A percentile compares a stretch with the other conserved stretches of the same genome.
Evolutionary conservation across 2,329 filamentous ascomycete genomes (phyloP).

Genomic region (Diplocarpon rosae): DNA sequence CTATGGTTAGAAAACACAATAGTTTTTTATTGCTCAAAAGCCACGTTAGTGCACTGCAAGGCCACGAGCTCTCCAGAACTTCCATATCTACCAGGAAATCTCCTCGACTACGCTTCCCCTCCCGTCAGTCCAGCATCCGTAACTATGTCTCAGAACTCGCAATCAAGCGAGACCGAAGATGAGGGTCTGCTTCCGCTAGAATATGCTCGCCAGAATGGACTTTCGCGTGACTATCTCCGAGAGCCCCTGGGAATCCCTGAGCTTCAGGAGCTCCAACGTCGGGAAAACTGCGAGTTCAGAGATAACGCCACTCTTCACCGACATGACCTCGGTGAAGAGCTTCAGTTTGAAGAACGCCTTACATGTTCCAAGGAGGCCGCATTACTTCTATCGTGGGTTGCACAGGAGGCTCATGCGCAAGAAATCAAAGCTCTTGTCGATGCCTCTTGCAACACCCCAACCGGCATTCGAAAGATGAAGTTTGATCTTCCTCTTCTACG

Average conservation of each 20-base stretch:
- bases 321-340: conserved; percentile 4
- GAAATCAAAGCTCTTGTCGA: conserved; percentile 7
- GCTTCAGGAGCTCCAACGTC: conserved; percentile 10
- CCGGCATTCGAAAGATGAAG: conserved; percentile 6
- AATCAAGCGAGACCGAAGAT: conserved; percentile 9
- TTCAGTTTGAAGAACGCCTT: conserved; percentile 19
- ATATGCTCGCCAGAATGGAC: conserved; percentile 23
- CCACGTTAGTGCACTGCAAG: no score
- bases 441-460: conserved; percentile 5
- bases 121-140: not conserved
- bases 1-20: no score
- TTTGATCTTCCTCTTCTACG: conserved; percentile 24
- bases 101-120: not conserved
- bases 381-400: conserved; percentile 16
- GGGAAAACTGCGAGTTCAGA: not conserved
- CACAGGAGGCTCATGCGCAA: conserved; percentile 5
- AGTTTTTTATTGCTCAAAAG: no score
- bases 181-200: conserved; percentile 18
- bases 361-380: conserved; percentile 17
- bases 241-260: conserved; percentile 11
- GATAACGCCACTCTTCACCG: conserved; percentile 15
- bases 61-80: not conserved
- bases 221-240: conserved; percentile 18
- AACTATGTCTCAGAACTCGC: not conserved
- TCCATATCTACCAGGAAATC: not conserved